A percentile compares a stretch with the other conserved stretches of the same genome.
These are phyloP conservation scores for Schwanniomyces occidentalis DNA, from an alignment of 805 yeast genomes.

Conservation along the genomic window DNA sequence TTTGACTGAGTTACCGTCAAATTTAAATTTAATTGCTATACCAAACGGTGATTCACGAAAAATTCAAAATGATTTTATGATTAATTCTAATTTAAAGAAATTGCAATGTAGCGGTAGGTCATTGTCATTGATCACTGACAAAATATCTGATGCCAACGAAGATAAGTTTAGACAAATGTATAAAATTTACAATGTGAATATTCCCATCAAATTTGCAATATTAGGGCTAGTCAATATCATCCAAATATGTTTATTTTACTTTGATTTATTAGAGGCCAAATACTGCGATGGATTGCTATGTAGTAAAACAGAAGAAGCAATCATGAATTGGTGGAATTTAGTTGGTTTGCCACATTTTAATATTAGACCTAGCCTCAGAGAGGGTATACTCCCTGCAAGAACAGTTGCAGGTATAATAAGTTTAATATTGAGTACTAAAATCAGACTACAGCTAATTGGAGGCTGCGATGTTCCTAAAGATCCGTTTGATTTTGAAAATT, in stretches of 20 bases:
- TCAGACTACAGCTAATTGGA: slow-evolving; percentile 48
- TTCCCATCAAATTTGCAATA: slow-evolving; percentile 66
- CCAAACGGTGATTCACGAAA: slow-evolving; percentile 56
- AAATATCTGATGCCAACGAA: slow-evolving; percentile 73
- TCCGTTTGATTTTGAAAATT: slow-evolving; percentile 73
- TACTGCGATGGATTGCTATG: slow-evolving; percentile 87
- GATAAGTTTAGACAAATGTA: slow-evolving; percentile 81
- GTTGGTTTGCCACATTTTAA: slow-evolving; percentile 57
- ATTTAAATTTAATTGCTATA: slow-evolving; percentile 68
- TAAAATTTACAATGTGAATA: slow-evolving; percentile 49
- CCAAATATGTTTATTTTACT: slow-evolving; percentile 78
- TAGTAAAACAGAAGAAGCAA: slow-evolving; percentile 69
- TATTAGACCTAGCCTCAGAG: slow-evolving; percentile 43
- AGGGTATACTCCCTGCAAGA: slow-evolving; percentile 59
- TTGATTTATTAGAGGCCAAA: slow-evolving; percentile 64
- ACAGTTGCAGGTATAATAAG: slow-evolving; percentile 83
- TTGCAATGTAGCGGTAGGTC: slow-evolving; percentile 86
- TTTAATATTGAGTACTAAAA: slow-evolving; percentile 65
- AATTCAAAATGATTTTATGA: slow-evolving; percentile 58
- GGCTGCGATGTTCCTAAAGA: slow-evolving; percentile 70
- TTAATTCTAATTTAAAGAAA: slow-evolving; percentile 75
- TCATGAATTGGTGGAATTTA: slow-evolving; percentile 77
- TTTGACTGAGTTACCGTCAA: slow-evolving; percentile 76
- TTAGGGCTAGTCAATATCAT: slow-evolving; percentile 70
- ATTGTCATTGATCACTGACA: slow-evolving; percentile 60